A percentile compares a stretch with the other conserved stretches of the same genome.
Evolutionary conservation across 176 grass and related monocot genomes (phyloP).

Genomic region (Puccinellia tenuiflora): DNA sequence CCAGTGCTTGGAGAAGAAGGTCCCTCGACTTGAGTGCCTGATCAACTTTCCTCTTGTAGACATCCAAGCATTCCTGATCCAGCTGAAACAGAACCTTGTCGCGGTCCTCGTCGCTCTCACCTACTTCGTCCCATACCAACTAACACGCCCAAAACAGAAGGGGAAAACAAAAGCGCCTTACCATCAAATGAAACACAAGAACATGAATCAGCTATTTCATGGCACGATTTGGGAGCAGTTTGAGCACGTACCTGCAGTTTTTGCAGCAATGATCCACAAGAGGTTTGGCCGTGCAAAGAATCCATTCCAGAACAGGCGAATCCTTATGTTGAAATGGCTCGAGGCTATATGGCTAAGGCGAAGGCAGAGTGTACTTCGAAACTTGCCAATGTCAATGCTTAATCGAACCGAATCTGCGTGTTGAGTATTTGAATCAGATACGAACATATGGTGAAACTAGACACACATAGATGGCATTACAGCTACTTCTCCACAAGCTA

Average conservation of each 20-base stretch:
- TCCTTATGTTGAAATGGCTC: background rate
- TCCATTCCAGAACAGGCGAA: constrained; percentile 17
- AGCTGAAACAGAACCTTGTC: constrained; percentile 42
- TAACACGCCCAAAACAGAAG: background rate
- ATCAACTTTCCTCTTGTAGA: constrained; percentile 49
- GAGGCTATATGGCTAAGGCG: background rate
- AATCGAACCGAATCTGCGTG: background rate
- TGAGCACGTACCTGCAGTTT: constrained; percentile 32
- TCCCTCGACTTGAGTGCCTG: constrained; percentile 39
- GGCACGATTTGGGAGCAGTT: background rate
- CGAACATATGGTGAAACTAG: background rate
- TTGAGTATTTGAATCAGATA: background rate
- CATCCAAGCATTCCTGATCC: constrained; percentile 49
- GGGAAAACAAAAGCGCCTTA: background rate
- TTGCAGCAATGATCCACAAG: constrained; percentile 43
- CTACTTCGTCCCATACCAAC: constrained; percentile 42
- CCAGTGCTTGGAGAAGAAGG: constrained; percentile 42
- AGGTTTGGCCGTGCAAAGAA: constrained; percentile 17
- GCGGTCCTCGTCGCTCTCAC: constrained; percentile 28
- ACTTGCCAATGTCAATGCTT: background rate
- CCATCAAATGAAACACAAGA: background rate
- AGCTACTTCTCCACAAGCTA: background rate
- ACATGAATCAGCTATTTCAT: background rate
- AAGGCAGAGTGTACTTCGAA: background rate
- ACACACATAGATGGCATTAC: background rate